Conservation (phyloP, 768 basidiomycete genomes). For the Cystobasidium tubakii region DNA sequence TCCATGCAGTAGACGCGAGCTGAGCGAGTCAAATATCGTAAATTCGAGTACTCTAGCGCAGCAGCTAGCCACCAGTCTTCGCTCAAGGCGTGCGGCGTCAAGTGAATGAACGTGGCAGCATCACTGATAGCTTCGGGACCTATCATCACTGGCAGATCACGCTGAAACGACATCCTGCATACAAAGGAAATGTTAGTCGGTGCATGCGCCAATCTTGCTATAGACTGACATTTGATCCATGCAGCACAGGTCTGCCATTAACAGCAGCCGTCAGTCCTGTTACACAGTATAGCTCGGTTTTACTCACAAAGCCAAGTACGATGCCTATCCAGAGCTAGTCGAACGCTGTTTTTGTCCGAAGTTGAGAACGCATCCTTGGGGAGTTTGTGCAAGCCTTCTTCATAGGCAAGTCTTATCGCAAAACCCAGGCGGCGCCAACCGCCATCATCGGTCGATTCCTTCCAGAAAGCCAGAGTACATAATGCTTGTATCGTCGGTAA, state of each 20-base stretch:
- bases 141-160: constrained; percentile 19
- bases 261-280: not conserved
- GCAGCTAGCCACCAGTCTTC: constrained; percentile 28
- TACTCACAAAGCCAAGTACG: constrained; percentile 19
- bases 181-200: not conserved
- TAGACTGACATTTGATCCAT: constrained; percentile 22
- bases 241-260: constrained; percentile 7
- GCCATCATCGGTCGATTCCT: constrained; percentile 1
- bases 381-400: constrained; percentile 27
- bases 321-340: not conserved
- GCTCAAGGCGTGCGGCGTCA: not conserved
- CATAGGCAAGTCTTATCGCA: constrained; percentile 10
- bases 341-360: not conserved
- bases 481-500: constrained; percentile 15
- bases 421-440: constrained; percentile 12
- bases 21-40: not conserved
- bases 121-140: constrained; percentile 4
- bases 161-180: constrained; percentile 23
- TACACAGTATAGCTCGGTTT: not conserved
- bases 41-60: constrained; percentile 11
- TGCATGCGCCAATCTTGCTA: not conserved
- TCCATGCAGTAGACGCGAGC: constrained; percentile 4
- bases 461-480: constrained; percentile 18
- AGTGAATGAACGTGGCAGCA: constrained; percentile 2
- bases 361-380: not conserved